These are phyloP conservation scores for Hemisphaericaspora nanyangensis DNA, from an alignment of 805 yeast genomes.

Conservation along the genomic window DNA sequence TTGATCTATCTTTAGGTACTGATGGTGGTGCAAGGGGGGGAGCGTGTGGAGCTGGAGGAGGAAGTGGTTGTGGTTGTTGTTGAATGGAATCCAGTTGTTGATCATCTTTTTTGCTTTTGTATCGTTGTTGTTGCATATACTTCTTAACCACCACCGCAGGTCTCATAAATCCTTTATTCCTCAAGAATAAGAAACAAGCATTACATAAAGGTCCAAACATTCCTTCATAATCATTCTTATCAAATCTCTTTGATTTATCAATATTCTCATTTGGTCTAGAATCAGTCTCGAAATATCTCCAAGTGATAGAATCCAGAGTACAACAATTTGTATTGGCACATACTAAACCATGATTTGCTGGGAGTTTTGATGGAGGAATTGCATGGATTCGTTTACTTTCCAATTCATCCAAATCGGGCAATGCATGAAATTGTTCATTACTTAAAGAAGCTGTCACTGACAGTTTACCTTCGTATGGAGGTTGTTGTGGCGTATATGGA, in stretches of 20 bases:
- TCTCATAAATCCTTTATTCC: constrained; percentile 43
- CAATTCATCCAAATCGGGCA: constrained; percentile 42
- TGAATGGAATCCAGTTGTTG: constrained; percentile 20
- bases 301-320: constrained; percentile 34
- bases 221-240: constrained; percentile 40
- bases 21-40: no score
- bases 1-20: constrained; percentile 10
- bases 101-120: constrained; percentile 32
- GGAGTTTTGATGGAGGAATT: constrained; percentile 34
- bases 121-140: constrained; percentile 41
- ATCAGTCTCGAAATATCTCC: constrained; percentile 43
- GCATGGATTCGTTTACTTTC: constrained; percentile 43
- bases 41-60: no score
- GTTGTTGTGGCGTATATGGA: constrained; percentile 40
- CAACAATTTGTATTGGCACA: constrained; percentile 41
- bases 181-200: constrained; percentile 41
- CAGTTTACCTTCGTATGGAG: constrained; percentile 26
- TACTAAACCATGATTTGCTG: constrained; percentile 35
- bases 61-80: no score
- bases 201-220: constrained; percentile 47
- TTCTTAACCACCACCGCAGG: constrained; percentile 44
- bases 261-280: constrained; percentile 35
- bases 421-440: constrained; percentile 25
- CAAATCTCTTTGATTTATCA: constrained; percentile 34
- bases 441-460: constrained; percentile 9